Base-by-base conservation (phyloP, 2,329 filamentous ascomycete genomes). In the Xylaria hypoxylon region DNA sequence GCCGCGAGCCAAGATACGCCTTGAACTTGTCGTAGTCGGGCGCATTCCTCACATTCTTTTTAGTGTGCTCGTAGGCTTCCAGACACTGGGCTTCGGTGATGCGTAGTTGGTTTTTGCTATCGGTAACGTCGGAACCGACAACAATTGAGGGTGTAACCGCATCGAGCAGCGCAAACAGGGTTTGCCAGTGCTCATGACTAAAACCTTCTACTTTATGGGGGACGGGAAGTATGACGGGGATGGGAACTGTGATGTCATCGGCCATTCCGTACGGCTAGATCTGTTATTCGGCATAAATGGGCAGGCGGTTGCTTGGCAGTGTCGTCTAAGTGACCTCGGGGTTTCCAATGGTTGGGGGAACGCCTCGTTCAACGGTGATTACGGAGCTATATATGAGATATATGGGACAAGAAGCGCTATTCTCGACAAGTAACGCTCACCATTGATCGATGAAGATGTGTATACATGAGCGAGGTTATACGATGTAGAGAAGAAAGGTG, bases 91-190 rank as follows among this genome's bases (percentile, higher is more conserved):
- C 77, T 59, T 86, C 81, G 0, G 84, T 75, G 13, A 89, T 78
- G 17, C 76, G 75, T 17, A 87, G 77, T 65, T 86, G 81, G 38
- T 71, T 77, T 3, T 75, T 73, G 24, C 74, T 73, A 71, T 86
- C 81, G 13, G 74, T 74, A 22, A 77, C 71, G 22, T 76, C 71
- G 19, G 81, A 78, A 15, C 81, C 78, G 15, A 81, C 75, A 22
- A 81, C 82, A 67, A 92, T 82, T 22, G 88, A 84, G 2, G 90
- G 89, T 35, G 92, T 78, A 19, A 87, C 77, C n/a, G 84, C 85
- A 69, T 89, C 87, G 45, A 89, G 76, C 6, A 89, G 77, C 2
- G 86, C 80, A 70, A 84, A 80, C 47, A 89, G 73, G 2, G 84
- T 83, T 44, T 80, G 75, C 87, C 87, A 89, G 78, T 88, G 84